Evolutionary conservation across 176 grass and related monocot species (phyloP).

Genomic region (Triticum timopheevii): DNA sequence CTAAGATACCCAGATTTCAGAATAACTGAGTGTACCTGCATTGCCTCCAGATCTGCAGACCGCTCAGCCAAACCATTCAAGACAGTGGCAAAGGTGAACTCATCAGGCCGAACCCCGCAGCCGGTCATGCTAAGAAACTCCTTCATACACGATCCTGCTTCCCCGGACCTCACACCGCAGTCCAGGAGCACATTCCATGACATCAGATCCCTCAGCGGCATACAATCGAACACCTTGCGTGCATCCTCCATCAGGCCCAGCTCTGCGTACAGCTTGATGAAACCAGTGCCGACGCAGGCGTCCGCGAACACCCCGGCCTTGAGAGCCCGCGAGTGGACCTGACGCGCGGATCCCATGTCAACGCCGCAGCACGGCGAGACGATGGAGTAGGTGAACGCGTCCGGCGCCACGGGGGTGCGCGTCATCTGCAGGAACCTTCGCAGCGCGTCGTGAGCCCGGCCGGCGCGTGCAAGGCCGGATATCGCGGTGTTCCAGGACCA

Average conservation of each 20-base stretch:
- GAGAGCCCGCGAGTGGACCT: neutral
- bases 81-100: slow-evolving; percentile 61
- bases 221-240: slow-evolving; percentile 44
- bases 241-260: slow-evolving; percentile 40
- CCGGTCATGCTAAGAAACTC: slow-evolving; percentile 40
- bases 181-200: slow-evolving; percentile 60
- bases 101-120: slow-evolving; percentile 40
- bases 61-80: slow-evolving; percentile 40
- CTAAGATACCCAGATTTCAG: neutral
- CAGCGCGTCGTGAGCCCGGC: neutral
- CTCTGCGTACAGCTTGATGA: slow-evolving; percentile 43
- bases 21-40: slow-evolving; percentile 32
- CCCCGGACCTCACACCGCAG: slow-evolving; percentile 39
- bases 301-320: neutral
- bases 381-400: slow-evolving; percentile 11
- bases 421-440: slow-evolving; percentile 5
- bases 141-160: slow-evolving; percentile 36
- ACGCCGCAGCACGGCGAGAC: slow-evolving; percentile 6
- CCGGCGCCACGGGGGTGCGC: slow-evolving; percentile 1
- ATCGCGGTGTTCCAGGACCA: slow-evolving; percentile 20
- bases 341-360: neutral
- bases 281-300: neutral
- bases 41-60: slow-evolving; percentile 38
- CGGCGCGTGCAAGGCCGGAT: neutral
- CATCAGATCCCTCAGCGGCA: slow-evolving; percentile 34